Percentiles rank a stretch among this genome's conserved stretches.
These are phyloP conservation scores for Xylaria polymorpha DNA, from an alignment of 2,329 filamentous ascomycete genomes.

Conservation along the genomic window DNA sequence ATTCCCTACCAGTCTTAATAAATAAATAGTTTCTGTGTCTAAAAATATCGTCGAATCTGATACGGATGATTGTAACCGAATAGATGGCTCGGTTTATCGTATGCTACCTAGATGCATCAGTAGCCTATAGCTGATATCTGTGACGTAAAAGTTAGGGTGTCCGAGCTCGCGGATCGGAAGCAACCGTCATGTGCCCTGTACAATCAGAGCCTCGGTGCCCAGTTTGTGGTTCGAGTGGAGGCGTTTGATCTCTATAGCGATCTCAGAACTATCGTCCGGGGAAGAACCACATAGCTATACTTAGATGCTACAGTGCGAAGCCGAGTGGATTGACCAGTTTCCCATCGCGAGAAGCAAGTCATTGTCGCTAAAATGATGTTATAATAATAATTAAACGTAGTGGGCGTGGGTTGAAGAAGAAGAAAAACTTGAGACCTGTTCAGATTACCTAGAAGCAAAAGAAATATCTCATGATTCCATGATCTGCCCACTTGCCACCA, in stretches of 20 bases:
- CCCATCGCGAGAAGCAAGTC: neutral
- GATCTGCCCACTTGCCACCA: neutral
- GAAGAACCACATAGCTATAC: slow-evolving; percentile 6
- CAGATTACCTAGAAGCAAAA: slow-evolving; percentile 10
- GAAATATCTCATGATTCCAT: slow-evolving; percentile 8
- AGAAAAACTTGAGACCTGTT: neutral
- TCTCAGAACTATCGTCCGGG: slow-evolving; percentile 18
- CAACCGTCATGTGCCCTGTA: slow-evolving; percentile 9
- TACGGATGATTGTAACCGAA: slow-evolving; percentile 9
- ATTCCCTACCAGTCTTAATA: neutral
- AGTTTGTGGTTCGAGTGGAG: slow-evolving; percentile 6
- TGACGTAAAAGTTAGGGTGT: slow-evolving; percentile 25
- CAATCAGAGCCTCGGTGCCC: slow-evolving; percentile 3
- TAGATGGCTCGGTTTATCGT: neutral
- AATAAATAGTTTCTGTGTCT: neutral
- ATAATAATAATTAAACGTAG: slow-evolving; percentile 1
- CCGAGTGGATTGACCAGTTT: neutral
- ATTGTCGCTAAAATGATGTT: slow-evolving; percentile 21
- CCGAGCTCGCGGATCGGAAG: neutral
- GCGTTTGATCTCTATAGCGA: slow-evolving; percentile 5
- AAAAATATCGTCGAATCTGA: slow-evolving; percentile 3
- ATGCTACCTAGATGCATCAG: neutral
- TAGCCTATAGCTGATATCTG: slow-evolving; percentile 4
- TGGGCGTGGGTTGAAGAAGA: neutral
- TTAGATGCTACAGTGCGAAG: slow-evolving; percentile 17